Conservation (phyloP, 257 asterid species). For the Solanum bulbocastanum region DNA sequence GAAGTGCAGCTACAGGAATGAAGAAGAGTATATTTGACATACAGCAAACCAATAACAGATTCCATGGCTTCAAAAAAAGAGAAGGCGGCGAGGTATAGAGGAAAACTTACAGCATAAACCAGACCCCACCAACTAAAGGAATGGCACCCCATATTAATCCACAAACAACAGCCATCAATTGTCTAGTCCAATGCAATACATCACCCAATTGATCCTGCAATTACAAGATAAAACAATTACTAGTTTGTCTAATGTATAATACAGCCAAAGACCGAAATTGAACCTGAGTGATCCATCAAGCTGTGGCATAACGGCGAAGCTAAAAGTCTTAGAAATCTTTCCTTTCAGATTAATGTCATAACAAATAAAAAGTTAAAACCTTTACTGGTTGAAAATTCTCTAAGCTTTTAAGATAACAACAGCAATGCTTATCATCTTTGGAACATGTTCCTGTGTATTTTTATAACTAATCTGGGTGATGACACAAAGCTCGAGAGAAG, state of each 20-base stretch:
- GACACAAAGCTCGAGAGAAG: background rate
- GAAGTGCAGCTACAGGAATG: background rate
- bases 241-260: background rate
- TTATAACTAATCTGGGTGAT: background rate
- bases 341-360: background rate
- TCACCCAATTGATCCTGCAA: conserved; percentile 92
- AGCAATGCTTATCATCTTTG: background rate
- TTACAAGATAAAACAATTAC: conserved; percentile 5
- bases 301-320: background rate
- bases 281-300: background rate
- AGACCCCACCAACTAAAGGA: conserved; percentile 87
- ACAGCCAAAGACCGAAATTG: background rate
- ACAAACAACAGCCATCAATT: conserved; percentile 60
- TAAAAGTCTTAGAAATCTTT: background rate
- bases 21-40: background rate
- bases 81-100: background rate
- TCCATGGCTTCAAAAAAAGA: background rate
- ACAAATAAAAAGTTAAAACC: background rate
- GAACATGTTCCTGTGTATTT: background rate
- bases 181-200: conserved; percentile 91
- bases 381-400: background rate
- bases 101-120: conserved; percentile 73
- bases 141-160: conserved; percentile 91
- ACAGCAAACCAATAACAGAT: background rate
- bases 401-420: background rate